Percentiles rank a stretch among this genome's conserved stretches.
phyloP scores from a whole-genome alignment of 768 basidiomycete genomes.

The Serpula lacrymans region DNA sequence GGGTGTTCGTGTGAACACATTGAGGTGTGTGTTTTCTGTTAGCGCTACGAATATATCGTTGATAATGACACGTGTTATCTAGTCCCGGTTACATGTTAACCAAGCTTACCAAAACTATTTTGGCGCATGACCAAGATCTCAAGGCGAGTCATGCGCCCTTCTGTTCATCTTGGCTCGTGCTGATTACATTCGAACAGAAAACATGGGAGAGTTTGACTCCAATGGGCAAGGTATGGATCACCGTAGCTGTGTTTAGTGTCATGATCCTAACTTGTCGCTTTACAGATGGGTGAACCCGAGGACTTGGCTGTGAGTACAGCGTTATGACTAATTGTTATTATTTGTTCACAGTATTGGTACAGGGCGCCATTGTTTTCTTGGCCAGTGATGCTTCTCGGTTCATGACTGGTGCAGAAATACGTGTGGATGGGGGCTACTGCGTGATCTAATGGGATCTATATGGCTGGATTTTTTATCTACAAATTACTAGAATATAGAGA shows the following conservation, averaged over 20 bases:
- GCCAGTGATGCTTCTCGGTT: slow-evolving; percentile 88
- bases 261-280: slow-evolving; percentile 10
- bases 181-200: slow-evolving; percentile 42
- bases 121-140: slow-evolving; percentile 70
- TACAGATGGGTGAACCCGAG: slow-evolving; percentile 86
- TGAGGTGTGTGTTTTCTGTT: slow-evolving; percentile 47
- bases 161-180: background rate
- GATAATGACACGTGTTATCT: slow-evolving; percentile 6
- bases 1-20: slow-evolving; percentile 79
- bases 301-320: slow-evolving; percentile 67
- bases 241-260: background rate
- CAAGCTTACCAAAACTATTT: slow-evolving; percentile 79
- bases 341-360: slow-evolving; percentile 8
- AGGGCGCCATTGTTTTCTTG: slow-evolving; percentile 89
- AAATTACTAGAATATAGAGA: slow-evolving; percentile 7
- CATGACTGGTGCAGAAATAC: slow-evolving; percentile 83
- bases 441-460: slow-evolving; percentile 37
- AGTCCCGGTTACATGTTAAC: slow-evolving; percentile 96
- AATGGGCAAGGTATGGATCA: slow-evolving; percentile 68
- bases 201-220: slow-evolving; percentile 85
- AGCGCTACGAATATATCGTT: background rate
- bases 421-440: slow-evolving; percentile 91
- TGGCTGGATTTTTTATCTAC: slow-evolving; percentile 7
- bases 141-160: slow-evolving; percentile 45
- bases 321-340: background rate